Evolutionary conservation across 2,329 filamentous ascomycete genomes (phyloP).

Genomic region (Trichothecium roseum): DNA sequence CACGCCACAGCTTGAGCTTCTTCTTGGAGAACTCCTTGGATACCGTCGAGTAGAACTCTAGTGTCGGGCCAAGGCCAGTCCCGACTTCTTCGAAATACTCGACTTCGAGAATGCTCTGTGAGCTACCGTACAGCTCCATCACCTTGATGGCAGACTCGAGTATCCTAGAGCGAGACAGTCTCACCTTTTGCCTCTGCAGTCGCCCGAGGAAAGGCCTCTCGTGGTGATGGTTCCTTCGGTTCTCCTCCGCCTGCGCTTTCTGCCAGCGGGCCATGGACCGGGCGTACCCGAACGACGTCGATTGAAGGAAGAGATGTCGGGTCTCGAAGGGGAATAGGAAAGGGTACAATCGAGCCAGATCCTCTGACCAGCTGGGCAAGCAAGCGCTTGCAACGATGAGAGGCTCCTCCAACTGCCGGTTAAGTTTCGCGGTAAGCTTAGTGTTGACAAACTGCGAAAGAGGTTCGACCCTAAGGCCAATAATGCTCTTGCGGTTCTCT

Average conservation of each 20-base stretch:
- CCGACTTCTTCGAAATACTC: conserved; percentile 99
- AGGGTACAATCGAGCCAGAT: conserved; percentile 83
- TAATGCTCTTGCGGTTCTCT: conserved; percentile 56
- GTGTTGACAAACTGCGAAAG: conserved; percentile 95
- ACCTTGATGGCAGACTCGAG: conserved; percentile 95
- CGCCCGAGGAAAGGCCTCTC: conserved; percentile 86
- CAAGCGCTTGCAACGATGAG: conserved; percentile 96
- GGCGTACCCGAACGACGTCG: conserved; percentile 95
- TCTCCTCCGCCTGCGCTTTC: conserved; percentile 76
- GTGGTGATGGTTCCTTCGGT: conserved; percentile 72
- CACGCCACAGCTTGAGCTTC: conserved; percentile 93
- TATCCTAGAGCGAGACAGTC: conserved; percentile 89
- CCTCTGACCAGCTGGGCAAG: conserved; percentile 90
- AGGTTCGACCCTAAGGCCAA: conserved; percentile 69
- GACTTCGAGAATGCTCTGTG: conserved; percentile 89
- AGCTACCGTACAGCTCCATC: conserved; percentile 97
- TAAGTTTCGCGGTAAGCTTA: conserved; percentile 94
- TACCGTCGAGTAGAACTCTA: conserved; percentile 96
- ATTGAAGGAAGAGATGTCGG: conserved; percentile 90
- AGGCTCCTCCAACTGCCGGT: conserved; percentile 91
- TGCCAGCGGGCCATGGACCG: conserved; percentile 98
- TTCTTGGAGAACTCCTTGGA: conserved; percentile 97
- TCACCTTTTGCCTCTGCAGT: conserved; percentile 93
- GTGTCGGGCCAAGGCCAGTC: conserved; percentile 85
- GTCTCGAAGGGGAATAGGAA: conserved; percentile 99